These are phyloP conservation scores for Phytophthora crassamura DNA, from an alignment of 352 stramenopile species.

Conservation along the genomic window DNA sequence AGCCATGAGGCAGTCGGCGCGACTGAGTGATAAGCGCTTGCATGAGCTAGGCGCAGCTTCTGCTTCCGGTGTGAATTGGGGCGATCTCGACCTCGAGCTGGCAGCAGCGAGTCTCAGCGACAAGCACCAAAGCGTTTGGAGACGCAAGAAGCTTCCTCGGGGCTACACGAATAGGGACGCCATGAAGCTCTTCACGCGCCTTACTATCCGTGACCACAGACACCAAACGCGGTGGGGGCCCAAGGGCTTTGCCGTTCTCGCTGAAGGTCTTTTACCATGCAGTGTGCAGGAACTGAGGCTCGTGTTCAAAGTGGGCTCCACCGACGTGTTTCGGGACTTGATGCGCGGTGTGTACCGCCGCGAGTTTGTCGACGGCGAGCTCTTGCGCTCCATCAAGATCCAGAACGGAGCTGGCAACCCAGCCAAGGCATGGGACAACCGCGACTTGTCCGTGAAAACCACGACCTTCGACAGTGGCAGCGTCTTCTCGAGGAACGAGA, in stretches of 20 bases:
- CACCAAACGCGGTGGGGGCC: slow-evolving; percentile 42
- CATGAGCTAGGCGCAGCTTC: slow-evolving; percentile 41
- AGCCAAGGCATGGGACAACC: slow-evolving; percentile 26
- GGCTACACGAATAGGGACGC: slow-evolving; percentile 23
- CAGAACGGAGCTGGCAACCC: slow-evolving; percentile 16
- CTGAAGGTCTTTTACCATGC: slow-evolving; percentile 41
- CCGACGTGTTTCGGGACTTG: slow-evolving; percentile 38
- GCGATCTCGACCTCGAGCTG: slow-evolving; percentile 43
- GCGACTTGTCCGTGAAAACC: slow-evolving; percentile 45
- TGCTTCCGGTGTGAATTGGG: slow-evolving; percentile 41
- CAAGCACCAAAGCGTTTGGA: slow-evolving; percentile 39
- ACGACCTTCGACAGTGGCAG: slow-evolving; percentile 44
- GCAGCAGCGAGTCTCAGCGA: slow-evolving; percentile 27
- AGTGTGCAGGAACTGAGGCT: slow-evolving; percentile 49
- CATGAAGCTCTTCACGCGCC: slow-evolving; percentile 41
- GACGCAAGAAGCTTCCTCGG: slow-evolving; percentile 31
- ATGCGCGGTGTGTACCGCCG: slow-evolving; percentile 46
- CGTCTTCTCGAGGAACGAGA: slow-evolving; percentile 46
- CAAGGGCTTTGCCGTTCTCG: slow-evolving; percentile 41
- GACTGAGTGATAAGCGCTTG: slow-evolving; percentile 48
- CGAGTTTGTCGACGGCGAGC: slow-evolving; percentile 44
- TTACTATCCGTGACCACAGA: slow-evolving; percentile 25
- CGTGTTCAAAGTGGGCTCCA: slow-evolving; percentile 37
- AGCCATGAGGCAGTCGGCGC: slow-evolving; percentile 30
- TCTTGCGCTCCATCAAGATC: slow-evolving; percentile 42